Evolutionary conservation across 2,329 filamentous ascomycete genomes (phyloP).

Genomic region (Paecilomyces sp.): DNA sequence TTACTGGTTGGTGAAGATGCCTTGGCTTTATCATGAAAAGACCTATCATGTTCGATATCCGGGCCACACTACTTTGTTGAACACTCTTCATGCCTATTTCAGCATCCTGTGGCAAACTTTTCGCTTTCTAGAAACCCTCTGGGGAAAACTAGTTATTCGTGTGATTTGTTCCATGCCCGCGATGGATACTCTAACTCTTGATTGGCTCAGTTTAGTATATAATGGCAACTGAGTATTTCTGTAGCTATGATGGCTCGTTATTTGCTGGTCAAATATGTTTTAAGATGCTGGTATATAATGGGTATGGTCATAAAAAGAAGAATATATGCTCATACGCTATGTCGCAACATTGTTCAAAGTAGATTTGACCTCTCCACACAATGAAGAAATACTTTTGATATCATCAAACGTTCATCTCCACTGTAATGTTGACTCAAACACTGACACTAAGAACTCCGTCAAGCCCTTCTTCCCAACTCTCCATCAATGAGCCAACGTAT

Average conservation of each 20-base stretch:
- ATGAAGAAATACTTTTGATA: neutral
- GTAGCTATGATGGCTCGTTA: too few relatives aligned
- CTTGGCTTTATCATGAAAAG: neutral
- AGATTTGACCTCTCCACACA: neutral
- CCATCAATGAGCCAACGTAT: slow-evolving; percentile 38
- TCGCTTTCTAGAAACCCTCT: too few relatives aligned
- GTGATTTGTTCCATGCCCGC: too few relatives aligned
- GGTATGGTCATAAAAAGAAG: neutral
- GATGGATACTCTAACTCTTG: too few relatives aligned
- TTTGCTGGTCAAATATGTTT: too few relatives aligned
- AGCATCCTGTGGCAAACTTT: too few relatives aligned
- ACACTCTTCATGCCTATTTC: neutral
- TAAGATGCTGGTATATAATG: too few relatives aligned
- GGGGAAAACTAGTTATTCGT: too few relatives aligned
- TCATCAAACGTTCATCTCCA: neutral
- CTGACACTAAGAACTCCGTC: slow-evolving; percentile 29
- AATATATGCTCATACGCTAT: neutral
- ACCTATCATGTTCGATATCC: neutral
- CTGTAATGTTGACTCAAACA: slow-evolving; percentile 12
- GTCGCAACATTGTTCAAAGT: neutral
- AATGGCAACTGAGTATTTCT: too few relatives aligned
- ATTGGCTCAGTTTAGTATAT: too few relatives aligned
- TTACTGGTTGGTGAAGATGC: neutral
- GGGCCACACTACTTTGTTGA: neutral
- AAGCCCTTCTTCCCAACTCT: slow-evolving; percentile 42